Evolutionary conservation across 306 rosid species (phyloP), one percentile per base, ranked within the genome.

Genomic region (Acacia melanoxylon): DNA sequence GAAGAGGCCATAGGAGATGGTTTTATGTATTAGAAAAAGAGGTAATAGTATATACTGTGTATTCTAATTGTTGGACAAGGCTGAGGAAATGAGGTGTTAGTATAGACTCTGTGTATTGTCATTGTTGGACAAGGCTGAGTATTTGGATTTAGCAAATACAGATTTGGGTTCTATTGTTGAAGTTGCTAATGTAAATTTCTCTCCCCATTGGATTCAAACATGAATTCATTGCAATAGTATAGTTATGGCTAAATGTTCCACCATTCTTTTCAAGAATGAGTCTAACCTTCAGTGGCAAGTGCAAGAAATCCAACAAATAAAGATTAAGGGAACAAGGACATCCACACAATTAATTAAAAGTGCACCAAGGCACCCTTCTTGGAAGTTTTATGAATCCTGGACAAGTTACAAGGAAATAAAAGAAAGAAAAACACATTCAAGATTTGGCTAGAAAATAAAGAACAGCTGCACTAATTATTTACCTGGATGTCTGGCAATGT

Each of bases 401-500:
- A 76, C 80, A 82, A 73, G 25, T 51, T 7, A 19, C 77, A 59
- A 65, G 41, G 70, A 80, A 74, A 67, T 42, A 62, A 67, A 61
- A 71, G 11, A 73, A 61, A 72, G 40, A 76, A 63, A 66, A 22
- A 19, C 78, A 72, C 22, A 74, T 77, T 72, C 45, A 35, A 58
- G 25, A 29, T 45, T 61, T 63, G 46, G 15, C 40, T 35, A 51
- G 63, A 49, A 42, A 59, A 77, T 49, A 46, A 44, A 40, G n/a
- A 45, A 7, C 54, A 46, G 74, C 66, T 52, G 22, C 24, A 48
- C 77, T 61, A 78, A 49, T 62, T 52, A 58, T 37, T 75, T 83
- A 92, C 99, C 99, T 91, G 98, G 85, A 96, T 86, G 52, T 91
- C 97, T 15, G 96, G 98, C 19, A 93, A 87, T 35, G 93, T 90